Base-by-base conservation (phyloP, 164 flowering plant genomes). In the Aristolochia fimbriata region DNA sequence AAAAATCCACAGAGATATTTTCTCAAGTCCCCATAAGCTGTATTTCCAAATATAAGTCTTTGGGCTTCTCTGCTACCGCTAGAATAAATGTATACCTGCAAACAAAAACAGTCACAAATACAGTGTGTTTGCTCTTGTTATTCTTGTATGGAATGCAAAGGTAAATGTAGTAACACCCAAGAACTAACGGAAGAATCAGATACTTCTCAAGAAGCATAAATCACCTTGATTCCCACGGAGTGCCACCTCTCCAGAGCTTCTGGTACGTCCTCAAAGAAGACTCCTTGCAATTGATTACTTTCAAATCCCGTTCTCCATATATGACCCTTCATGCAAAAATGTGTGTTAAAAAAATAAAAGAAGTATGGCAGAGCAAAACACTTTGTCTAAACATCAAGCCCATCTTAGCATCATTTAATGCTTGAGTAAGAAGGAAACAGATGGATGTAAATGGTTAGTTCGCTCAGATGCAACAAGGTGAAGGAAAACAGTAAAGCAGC, bases 61-160 rank as follows among this genome's bases (percentile, higher is more conserved):
- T 93, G 99, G 7, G 99, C 96, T 80, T 90, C 78, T 79, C 97
- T 81, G 75, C 99, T 93, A 27, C 99, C 99, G 67, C 99, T 90
- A 19, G 99, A 93, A 74, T 90, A 93, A 71, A 93, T 93, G 75
- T 90, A 93, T 16, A 85, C 95, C 99, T 93, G 78, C 33, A 60
- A 37, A 30, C 56, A 66, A 24, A n/a, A 52, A n/a, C 13, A 3
- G 27, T 22, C 11, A 12, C 43, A 37, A 37, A 37, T 37, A 10
- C 43, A 37, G 12, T 6, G 43, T 37, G n/a, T 6, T 37, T 3
- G 10, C 43, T 37, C 12, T 7, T 37, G 12, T 37, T 37, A 37
- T 37, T 37, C 43, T 37, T 37, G 43, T 3, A 7, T 37, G 4
- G 8, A 37, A 37, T 37, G 12, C 43, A 37, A 37, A 10, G 8